phyloP scores from a whole-genome alignment of 2,329 filamentous ascomycete species.

The Curvularia hawaiiensis region DNA sequence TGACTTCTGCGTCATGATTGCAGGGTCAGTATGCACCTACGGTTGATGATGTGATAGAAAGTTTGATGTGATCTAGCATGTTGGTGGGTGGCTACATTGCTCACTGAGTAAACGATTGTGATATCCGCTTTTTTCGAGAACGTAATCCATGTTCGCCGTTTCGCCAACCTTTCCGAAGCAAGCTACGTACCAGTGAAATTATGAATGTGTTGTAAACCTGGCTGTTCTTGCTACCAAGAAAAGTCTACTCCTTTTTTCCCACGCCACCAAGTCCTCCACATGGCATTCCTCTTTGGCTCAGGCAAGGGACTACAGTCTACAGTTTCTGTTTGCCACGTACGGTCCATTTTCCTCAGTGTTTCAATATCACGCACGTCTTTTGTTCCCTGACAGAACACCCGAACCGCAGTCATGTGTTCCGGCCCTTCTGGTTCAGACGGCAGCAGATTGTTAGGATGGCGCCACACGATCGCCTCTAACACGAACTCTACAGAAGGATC shows the following conservation, averaged over 20 bases:
- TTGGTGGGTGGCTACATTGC: background rate
- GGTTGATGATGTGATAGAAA: slow-evolving; percentile 2
- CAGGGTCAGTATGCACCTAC: background rate
- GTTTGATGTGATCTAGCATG: background rate
- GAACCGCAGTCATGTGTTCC: background rate
- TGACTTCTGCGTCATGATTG: background rate
- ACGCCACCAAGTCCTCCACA: background rate
- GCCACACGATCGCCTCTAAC: background rate
- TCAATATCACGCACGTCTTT: background rate
- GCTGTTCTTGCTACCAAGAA: background rate
- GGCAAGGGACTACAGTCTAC: background rate
- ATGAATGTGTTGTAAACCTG: background rate
- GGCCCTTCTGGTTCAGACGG: background rate
- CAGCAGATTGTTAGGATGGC: background rate
- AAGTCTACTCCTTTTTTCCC: background rate
- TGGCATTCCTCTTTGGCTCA: background rate
- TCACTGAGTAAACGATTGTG: background rate
- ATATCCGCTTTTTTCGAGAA: background rate
- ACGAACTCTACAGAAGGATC: background rate
- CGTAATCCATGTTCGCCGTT: background rate
- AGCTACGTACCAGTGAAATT: background rate
- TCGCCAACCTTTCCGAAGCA: background rate
- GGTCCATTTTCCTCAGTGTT: background rate
- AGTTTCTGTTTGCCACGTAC: too few relatives aligned
- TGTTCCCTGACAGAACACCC: background rate